Percentiles rank a stretch among this genome's conserved stretches.
Evolutionary conservation across 1,139 yeast species (phyloP).

Genomic region (Tardiomyces digboiensis): DNA sequence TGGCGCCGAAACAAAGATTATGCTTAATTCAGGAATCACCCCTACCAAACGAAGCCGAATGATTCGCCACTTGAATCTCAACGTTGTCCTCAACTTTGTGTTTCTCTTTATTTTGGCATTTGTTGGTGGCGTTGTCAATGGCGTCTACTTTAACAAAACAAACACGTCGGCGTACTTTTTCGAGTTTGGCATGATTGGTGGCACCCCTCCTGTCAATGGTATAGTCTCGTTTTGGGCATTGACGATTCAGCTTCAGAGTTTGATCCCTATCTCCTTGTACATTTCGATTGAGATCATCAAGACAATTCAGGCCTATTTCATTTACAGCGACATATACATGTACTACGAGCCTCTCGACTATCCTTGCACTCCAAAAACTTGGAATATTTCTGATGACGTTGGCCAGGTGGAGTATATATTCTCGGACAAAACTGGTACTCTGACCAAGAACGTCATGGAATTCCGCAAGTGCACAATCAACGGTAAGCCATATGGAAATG

Average conservation of each 20-base stretch:
- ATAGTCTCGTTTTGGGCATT: conserved; percentile 82
- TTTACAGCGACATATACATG: conserved; percentile 80
- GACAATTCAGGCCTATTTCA: conserved; percentile 89
- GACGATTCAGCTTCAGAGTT: conserved; percentile 77
- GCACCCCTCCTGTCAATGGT: conserved; percentile 69
- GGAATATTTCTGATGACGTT: conserved; percentile 97
- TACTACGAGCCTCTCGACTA: conserved; percentile 77
- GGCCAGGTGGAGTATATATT: conserved; percentile 95
- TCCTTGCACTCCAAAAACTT: conserved; percentile 92
- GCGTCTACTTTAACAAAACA: conserved; percentile 49
- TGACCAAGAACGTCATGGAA: conserved; percentile 96
- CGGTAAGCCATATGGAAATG: conserved; percentile 83
- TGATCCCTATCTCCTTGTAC: conserved; percentile 92
- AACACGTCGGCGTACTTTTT: conserved; percentile 54
- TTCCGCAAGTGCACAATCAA: conserved; percentile 84
- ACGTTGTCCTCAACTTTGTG: conserved; percentile 70
- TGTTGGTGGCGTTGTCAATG: conserved; percentile 75
- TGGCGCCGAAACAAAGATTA: conserved; percentile 85
- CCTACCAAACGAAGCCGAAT: conserved; percentile 86
- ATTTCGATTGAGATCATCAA: conserved; percentile 93
- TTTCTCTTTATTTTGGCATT: conserved; percentile 72
- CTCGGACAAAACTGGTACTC: conserved; percentile 94
- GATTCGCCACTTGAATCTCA: conserved; percentile 70
- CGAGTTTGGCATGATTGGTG: conserved; percentile 58
- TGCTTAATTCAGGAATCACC: conserved; percentile 88